Evolutionary conservation across 257 asterid genomes (phyloP), one percentile per base, ranked within the genome.

Genomic region (Nicotiana otophora): DNA sequence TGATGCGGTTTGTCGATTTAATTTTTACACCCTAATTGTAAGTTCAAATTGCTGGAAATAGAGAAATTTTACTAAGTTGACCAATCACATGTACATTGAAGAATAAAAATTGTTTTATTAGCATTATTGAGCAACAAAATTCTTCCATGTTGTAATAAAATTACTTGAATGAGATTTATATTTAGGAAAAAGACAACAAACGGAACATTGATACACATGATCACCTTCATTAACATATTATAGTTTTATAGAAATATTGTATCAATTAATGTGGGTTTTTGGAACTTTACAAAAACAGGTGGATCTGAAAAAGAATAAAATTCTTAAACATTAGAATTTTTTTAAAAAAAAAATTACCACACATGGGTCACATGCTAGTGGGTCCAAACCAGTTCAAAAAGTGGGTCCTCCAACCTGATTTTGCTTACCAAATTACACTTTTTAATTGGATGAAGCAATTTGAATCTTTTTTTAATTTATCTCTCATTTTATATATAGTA

Each of bases 341-440:
- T 9, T 16, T 19, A 19, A 20, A 19, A 64, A 46, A 6, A 60
- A 62, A 60, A 36, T 36, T 30, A 62, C 28, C 83, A 89, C 91
- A 91, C 91, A 88, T 91, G 92, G 88, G 87, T 83, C 91, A 91
- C 94, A 87, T 91, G 93, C 78, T 67, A 34, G 83, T 85, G 89
- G 90, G 86, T 60, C 89, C 91, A 36, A n/a, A 11, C n/a, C 67
- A 60, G 67, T 77, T 77, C n/a, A 54, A 77, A 28, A 28, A 16
- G 77, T 68, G 54, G 77, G 77, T 68, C 77, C 55, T 36, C 77
- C 57, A 31, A 6, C 60, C 11, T 42, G 57, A 70, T 42, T 69
- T 70, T 70, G 78, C 34, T 42, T 39, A 2, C 36, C 33, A 17
- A 42, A 42, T 70, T 20, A 51, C 53, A 11, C 58, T 42, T 42